Conservation (phyloP, 257 asterid genomes). For the Cruciata laevipes region DNA sequence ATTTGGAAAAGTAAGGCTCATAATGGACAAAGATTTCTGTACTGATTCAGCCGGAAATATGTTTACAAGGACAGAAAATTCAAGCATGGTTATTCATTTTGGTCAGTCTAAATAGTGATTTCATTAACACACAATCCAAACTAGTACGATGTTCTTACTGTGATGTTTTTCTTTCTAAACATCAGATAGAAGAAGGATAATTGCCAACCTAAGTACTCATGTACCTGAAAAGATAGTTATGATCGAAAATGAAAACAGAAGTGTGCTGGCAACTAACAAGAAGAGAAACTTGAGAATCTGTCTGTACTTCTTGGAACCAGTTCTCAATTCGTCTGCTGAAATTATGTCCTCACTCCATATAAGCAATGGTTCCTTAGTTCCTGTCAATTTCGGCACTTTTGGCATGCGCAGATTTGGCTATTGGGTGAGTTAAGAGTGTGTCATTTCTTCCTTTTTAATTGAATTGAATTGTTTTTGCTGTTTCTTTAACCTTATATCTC, state of each 20-base stretch:
- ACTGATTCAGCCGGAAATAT: slow-evolving; percentile 77
- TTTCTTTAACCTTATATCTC: neutral
- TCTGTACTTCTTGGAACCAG: slow-evolving; percentile 71
- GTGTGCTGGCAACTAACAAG: slow-evolving; percentile 67
- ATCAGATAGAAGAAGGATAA: slow-evolving; percentile 70
- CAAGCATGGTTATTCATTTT: slow-evolving; percentile 57
- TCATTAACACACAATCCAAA: neutral
- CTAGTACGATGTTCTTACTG: neutral
- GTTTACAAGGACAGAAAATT: slow-evolving; percentile 64
- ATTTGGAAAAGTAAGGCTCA: slow-evolving; percentile 54
- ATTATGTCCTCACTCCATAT: slow-evolving; percentile 51
- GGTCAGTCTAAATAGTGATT: slow-evolving; percentile 40
- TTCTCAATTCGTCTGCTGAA: slow-evolving; percentile 69
- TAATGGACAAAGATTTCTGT: slow-evolving; percentile 70
- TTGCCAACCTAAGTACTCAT: slow-evolving; percentile 61
- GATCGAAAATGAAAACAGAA: slow-evolving; percentile 51
- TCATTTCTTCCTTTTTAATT: neutral
- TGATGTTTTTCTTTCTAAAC: slow-evolving; percentile 9
- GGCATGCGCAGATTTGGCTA: slow-evolving; percentile 89
- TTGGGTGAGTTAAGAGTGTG: slow-evolving; percentile 44
- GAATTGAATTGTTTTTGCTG: neutral
- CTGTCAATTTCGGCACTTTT: slow-evolving; percentile 45
- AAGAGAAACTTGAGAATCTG: slow-evolving; percentile 51
- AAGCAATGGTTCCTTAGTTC: slow-evolving; percentile 58
- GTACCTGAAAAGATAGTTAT: slow-evolving; percentile 70